Evolutionary conservation across 2,329 filamentous ascomycete species (phyloP), one percentile per base, ranked within the genome.

Genomic region (Hyphodiscus sp.): DNA sequence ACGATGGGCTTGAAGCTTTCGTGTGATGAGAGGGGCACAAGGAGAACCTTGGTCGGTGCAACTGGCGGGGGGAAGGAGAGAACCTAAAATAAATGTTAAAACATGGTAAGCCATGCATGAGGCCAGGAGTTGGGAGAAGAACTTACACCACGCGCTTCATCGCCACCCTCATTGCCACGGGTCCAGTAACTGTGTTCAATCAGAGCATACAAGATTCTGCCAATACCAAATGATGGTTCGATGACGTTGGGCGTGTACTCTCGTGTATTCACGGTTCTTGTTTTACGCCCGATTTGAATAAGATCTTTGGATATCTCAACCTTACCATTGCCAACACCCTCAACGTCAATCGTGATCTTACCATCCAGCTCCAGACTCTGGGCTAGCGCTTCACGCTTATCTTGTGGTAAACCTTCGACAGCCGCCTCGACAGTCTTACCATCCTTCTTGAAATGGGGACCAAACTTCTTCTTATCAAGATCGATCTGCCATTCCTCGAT

Each of bases 101-200:
- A 43, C 18, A 11, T n/a, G 18, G 19, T 18, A 52, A 50, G 6
- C 7, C 23, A 26, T 26, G 8, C 8, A 26, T 26, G 23, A 26
- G 23, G 23, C 23, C 23, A 18, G 33, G 9, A 29, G 33, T 41
- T 50, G 23, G 33, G 33, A 13, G 4, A 4, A 45, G 29, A 53
- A 83, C 87, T 79, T 84, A 92, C 90, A 72, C 87, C 87, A 69
- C 91, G 88, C 51, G 90, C 86, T 70, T 94, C 91, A 62, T 92
- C 88, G 58, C 81, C 85, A 61, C 84, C 85, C 49, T 83, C 81
- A 55, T 69, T 77, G 51, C 69, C 78, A 60, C 94, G 87, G 51
- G 85, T 89, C 92, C 94, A 99, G 81, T 91, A 99, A 69, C 82
- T 85, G 74, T 99, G 94, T 76, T 99, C 94, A 68, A 95, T 87